Evolutionary conservation across 352 stramenopile species (phyloP).

Genomic region (Globisporangium heterothallicum): DNA sequence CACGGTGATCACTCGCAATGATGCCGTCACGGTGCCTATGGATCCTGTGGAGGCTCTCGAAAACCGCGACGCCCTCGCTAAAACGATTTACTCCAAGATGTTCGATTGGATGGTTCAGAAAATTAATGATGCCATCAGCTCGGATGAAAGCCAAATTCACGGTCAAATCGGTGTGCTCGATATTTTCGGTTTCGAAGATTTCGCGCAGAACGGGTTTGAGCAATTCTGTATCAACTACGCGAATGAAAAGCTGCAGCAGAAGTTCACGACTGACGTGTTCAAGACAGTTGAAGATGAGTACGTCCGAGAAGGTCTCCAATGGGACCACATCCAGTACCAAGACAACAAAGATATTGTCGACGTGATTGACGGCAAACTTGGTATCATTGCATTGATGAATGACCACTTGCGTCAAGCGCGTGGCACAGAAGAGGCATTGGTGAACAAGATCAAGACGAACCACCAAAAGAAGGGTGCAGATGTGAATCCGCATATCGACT

Average conservation of each 20-base stretch:
- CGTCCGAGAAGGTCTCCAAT: constrained; percentile 94
- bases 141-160: constrained; percentile 60
- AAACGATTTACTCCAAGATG: constrained; percentile 97
- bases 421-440: constrained; percentile 81
- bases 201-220: constrained; percentile 91
- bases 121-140: constrained; percentile 82
- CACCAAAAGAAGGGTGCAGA: constrained; percentile 69
- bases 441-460: constrained; percentile 86
- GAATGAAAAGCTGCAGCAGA: constrained; percentile 88
- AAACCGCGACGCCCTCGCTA: constrained; percentile 94
- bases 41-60: constrained; percentile 88
- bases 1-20: constrained; percentile 87
- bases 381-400: constrained; percentile 87
- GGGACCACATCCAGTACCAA: constrained; percentile 98
- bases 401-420: constrained; percentile 81
- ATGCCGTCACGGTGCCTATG: constrained; percentile 79
- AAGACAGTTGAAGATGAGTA: constrained; percentile 99
- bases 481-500: constrained; percentile 75
- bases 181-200: constrained; percentile 99
- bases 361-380: constrained; percentile 92
- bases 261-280: constrained; percentile 95
- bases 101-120: constrained; percentile 97
- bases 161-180: constrained; percentile 95
- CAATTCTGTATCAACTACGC: constrained; percentile 93
- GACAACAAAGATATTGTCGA: constrained; percentile 98